A percentile compares a stretch with the other conserved stretches of the same genome.
Conservation (phyloP, 345 rosid species). For the Noccaea caerulescens region DNA sequence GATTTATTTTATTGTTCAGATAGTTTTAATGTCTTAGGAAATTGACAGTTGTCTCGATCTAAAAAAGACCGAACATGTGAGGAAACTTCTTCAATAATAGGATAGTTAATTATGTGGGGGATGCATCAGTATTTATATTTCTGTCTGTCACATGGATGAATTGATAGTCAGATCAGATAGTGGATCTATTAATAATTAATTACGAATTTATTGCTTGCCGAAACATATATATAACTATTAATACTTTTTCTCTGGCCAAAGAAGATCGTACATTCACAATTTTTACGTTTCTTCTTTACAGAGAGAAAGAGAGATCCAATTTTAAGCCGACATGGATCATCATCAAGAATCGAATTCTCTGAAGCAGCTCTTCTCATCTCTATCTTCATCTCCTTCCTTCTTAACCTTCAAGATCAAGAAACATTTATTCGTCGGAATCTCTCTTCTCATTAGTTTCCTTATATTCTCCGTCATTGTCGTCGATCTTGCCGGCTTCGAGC, state of each 20-base stretch:
- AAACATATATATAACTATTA: slow-evolving; percentile 35
- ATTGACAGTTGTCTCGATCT: slow-evolving; percentile 6
- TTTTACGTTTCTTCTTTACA: slow-evolving; percentile 32
- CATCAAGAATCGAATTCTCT: slow-evolving; percentile 29
- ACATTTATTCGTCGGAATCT: slow-evolving; percentile 22
- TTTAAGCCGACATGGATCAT: slow-evolving; percentile 35
- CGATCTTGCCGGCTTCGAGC: slow-evolving; percentile 34
- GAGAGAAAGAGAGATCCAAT: background rate
- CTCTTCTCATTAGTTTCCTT: slow-evolving; percentile 37
- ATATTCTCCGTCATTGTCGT: slow-evolving; percentile 36
- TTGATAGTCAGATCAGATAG: slow-evolving; percentile 10
- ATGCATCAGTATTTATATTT: slow-evolving; percentile 26
- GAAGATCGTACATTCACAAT: slow-evolving; percentile 25
- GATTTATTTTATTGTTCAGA: slow-evolving; percentile 4
- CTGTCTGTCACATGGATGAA: slow-evolving; percentile 40
- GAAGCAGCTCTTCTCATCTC: slow-evolving; percentile 29
- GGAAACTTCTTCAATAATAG: slow-evolving; percentile 13
- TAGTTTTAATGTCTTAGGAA: background rate
- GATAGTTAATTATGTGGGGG: slow-evolving; percentile 33
- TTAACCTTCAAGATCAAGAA: slow-evolving; percentile 36
- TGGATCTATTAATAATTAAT: slow-evolving; percentile 32
- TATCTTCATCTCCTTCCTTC: slow-evolving; percentile 32
- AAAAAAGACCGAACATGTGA: slow-evolving; percentile 15
- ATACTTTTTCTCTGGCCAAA: slow-evolving; percentile 34
- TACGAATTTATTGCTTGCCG: slow-evolving; percentile 18